phyloP scores from a whole-genome alignment of 345 rosid genomes.

The Ricinus communis region DNA sequence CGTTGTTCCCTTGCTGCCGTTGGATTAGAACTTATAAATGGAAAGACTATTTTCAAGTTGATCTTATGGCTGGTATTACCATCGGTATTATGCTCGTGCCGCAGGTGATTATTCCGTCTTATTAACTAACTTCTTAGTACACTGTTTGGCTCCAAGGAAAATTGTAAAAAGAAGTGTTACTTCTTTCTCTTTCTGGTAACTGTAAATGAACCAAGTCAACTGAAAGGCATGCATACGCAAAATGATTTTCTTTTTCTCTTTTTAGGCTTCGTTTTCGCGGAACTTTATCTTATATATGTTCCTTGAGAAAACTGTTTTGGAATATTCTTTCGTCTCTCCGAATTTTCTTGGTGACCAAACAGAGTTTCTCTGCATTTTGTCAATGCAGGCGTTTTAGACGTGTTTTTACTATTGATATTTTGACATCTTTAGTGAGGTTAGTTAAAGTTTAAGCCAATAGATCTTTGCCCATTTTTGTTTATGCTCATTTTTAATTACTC shows the following conservation, averaged over 20 bases:
- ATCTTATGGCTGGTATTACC: constrained; percentile 93
- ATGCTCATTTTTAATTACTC: too few relatives aligned
- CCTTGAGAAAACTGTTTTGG: background rate
- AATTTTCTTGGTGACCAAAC: constrained; percentile 25
- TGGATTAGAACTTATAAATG: constrained; percentile 85
- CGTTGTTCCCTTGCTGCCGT: constrained; percentile 71
- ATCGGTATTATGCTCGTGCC: constrained; percentile 99
- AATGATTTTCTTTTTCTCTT: constrained; percentile 12
- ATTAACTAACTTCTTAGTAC: background rate
- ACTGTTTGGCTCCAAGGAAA: constrained; percentile 3
- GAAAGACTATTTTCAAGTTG: constrained; percentile 74
- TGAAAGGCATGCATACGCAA: background rate
- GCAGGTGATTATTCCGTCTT: constrained; percentile 56
- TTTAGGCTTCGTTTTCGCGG: too few relatives aligned
- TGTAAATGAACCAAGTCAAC: background rate
- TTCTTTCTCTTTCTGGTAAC: background rate
- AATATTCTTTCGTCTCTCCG: background rate
- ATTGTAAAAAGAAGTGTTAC: background rate
- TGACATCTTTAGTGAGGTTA: too few relatives aligned
- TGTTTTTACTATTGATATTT: too few relatives aligned
- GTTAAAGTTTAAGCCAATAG: too few relatives aligned
- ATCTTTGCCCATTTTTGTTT: too few relatives aligned
- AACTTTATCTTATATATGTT: too few relatives aligned
- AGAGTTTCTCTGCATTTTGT: background rate
- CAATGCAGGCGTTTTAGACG: too few relatives aligned